Evolutionary conservation across 192 early-diverging fungal genomes (phyloP), one percentile per base, ranked within the genome.

Genomic region (Gigaspora rosea): DNA sequence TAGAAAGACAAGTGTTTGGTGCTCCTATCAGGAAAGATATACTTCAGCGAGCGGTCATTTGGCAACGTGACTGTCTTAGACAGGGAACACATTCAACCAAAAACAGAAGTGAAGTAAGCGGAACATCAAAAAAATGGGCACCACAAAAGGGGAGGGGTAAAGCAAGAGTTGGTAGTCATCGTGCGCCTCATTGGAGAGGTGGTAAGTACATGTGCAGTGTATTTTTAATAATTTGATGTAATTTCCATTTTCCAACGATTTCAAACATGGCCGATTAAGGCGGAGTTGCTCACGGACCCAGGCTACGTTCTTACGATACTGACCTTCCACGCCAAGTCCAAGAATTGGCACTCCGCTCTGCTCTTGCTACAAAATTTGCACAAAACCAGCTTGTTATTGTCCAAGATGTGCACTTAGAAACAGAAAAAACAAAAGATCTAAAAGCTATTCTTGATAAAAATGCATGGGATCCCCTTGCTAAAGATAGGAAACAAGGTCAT

Each of bases 101-200:
- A 78, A 85, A 86, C 18, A 87, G 92, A 71, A 88, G 91, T 54
- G 93, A 96, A 77, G 96, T 98, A 46, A 87, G 93, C 32, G 96
- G 96, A 48, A 90, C 93, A 1, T 89, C 91, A 52, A 80, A 88
- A 57, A 98, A 98, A 83, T 83, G 87, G 13, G 90, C 91, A 62
- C 94, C 92, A 47, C 97, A 98, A 81, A 98, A 98, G 83, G 97
- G 97, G 16, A 88, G 95, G 41, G 97, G 97, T 80, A 89, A 86
- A 80, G 95, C 97, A n/a, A 87, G 97, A 75, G 90, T 94, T 22
- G 95, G 96, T 33, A 91, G 91, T 2, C 65, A 91, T 36, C 87
- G 95, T 32, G 94, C 95, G 33, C 94, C 97, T 46, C 94, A 96
- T 80, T 92, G 89, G 78, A 85, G 88, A 32, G 97, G 97, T 83